phyloP scores from a whole-genome alignment of 2,329 filamentous ascomycete genomes.

The Aspergillus clavatus region DNA sequence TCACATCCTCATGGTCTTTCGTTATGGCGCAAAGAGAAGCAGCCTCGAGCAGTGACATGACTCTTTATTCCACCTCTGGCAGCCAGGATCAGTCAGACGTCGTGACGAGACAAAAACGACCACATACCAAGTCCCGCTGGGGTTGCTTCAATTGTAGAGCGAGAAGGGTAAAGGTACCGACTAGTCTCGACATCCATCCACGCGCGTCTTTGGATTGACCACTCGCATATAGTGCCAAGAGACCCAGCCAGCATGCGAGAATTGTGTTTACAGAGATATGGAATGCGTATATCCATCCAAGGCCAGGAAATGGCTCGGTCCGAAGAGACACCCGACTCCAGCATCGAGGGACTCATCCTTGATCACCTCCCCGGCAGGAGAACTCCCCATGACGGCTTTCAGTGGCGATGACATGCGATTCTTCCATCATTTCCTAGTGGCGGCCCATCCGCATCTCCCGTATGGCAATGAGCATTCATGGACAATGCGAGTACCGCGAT shows the following conservation, averaged over 20 bases:
- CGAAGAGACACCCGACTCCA: neutral
- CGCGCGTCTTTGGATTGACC: neutral
- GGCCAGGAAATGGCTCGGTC: conserved; percentile 1
- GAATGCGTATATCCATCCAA: conserved; percentile 30
- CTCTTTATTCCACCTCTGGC: no score
- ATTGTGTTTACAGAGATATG: conserved; percentile 32
- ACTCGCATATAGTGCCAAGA: conserved; percentile 29
- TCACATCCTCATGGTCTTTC: no score
- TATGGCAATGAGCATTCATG: conserved; percentile 6
- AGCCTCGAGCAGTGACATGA: no score
- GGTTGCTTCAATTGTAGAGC: conserved; percentile 41
- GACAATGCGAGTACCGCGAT: conserved; percentile 4
- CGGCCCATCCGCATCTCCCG: conserved; percentile 7
- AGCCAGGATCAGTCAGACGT: no score
- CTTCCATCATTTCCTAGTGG: conserved; percentile 8
- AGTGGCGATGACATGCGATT: conserved; percentile 20
- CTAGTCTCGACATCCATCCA: no score
- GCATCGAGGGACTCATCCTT: neutral
- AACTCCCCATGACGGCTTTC: conserved; percentile 28
- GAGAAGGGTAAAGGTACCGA: conserved; percentile 46
- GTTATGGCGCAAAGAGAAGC: no score
- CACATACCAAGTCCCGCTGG: conserved; percentile 39
- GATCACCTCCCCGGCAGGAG: conserved; percentile 1
- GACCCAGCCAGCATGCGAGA: conserved; percentile 35
- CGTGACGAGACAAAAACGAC: conserved; percentile 6